phyloP scores from a whole-genome alignment of 352 stramenopile species.

The Phytophthora niederhauseri region DNA sequence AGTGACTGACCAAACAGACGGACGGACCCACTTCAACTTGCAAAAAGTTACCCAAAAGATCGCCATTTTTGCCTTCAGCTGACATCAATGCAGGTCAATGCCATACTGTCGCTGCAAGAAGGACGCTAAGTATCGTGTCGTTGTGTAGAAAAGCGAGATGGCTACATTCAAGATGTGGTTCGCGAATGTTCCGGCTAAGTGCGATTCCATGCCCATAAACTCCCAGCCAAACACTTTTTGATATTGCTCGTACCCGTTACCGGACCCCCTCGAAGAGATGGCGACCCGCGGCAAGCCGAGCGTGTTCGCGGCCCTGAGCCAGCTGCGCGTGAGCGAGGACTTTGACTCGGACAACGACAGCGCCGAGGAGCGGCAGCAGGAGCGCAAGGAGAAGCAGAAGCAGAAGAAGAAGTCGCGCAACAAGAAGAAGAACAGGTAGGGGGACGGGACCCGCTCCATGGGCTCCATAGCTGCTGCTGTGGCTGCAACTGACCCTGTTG shows the following conservation, averaged over 20 bases:
- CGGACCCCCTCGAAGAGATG: constrained; percentile 31
- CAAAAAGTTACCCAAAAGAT: constrained; percentile 23
- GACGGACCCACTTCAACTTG: constrained; percentile 20
- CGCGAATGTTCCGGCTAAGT: background rate
- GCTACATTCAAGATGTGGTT: background rate
- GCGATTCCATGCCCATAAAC: background rate
- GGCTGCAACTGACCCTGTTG: background rate
- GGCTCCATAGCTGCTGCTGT: background rate
- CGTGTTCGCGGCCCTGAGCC: constrained; percentile 73
- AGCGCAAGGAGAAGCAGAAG: constrained; percentile 70
- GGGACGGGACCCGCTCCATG: no score
- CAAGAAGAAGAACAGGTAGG: constrained; percentile 78
- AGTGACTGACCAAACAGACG: constrained; percentile 38
- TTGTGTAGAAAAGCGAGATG: background rate
- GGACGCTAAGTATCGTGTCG: background rate
- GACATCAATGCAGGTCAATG: no score
- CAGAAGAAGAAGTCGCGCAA: constrained; percentile 74
- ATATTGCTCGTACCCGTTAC: constrained; percentile 11
- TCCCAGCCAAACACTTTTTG: constrained; percentile 33
- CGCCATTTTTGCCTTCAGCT: constrained; percentile 16
- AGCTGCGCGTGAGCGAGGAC: constrained; percentile 36
- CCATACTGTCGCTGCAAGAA: background rate
- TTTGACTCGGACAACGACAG: constrained; percentile 56
- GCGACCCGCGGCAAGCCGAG: constrained; percentile 61
- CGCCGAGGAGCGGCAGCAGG: constrained; percentile 54